phyloP scores from a whole-genome alignment of 805 yeast genomes.

The Candida ulmi region DNA sequence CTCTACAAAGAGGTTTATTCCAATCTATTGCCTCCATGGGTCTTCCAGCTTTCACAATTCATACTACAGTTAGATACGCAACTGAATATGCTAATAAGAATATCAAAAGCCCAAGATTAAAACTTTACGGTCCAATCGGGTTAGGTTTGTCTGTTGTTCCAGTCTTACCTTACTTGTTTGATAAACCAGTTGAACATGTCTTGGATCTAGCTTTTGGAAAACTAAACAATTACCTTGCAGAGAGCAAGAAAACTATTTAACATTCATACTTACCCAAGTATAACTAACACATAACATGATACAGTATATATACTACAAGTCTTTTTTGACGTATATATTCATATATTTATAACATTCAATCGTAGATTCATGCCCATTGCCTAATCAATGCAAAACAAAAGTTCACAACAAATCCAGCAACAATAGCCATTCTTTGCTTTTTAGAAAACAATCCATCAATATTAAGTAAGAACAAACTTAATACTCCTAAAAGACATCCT shows the following conservation, averaged over 20 bases:
- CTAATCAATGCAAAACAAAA: conserved; percentile 59
- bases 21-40: conserved; percentile 85
- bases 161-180: conserved; percentile 68
- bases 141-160: conserved; percentile 76
- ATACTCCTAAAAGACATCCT: conserved; percentile 73
- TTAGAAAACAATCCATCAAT: conserved; percentile 57
- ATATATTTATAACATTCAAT: too few relatives aligned
- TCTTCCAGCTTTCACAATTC: conserved; percentile 81
- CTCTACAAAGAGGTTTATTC: conserved; percentile 68
- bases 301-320: too few relatives aligned
- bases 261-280: too few relatives aligned
- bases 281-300: too few relatives aligned
- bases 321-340: too few relatives aligned
- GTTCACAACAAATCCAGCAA: conserved; percentile 68
- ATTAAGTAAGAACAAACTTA: conserved; percentile 57
- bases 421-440: conserved; percentile 60
- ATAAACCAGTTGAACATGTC: conserved; percentile 73
- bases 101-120: conserved; percentile 39
- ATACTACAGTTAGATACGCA: conserved; percentile 66
- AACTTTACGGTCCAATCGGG: conserved; percentile 73
- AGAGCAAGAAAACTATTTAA: too few relatives aligned
- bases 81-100: conserved; percentile 53
- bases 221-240: conserved; percentile 35
- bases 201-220: conserved; percentile 57
- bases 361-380: conserved; percentile 18